These are phyloP conservation scores for Akanthomyces lecanii DNA, from an alignment of 2,329 filamentous ascomycete species.

Conservation along the genomic window DNA sequence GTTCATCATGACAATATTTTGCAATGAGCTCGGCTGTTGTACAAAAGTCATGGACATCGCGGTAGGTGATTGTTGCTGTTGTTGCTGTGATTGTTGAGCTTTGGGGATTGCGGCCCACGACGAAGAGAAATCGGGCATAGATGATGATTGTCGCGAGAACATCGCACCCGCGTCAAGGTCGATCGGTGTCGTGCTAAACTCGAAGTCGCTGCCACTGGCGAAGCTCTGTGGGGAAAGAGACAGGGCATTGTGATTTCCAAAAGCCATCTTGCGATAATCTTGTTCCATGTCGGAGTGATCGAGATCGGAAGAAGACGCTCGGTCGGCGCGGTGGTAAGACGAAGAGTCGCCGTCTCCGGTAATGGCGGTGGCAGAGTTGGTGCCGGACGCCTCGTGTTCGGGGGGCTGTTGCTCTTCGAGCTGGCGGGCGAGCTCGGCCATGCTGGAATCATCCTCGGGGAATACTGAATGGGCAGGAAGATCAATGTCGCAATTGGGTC, in stretches of 20 bases:
- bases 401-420: conserved; percentile 46
- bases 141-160: conserved; percentile 35
- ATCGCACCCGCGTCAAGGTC: conserved; percentile 32
- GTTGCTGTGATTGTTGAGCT: conserved; percentile 20
- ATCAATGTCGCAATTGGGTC: conserved; percentile 57
- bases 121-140: conserved; percentile 27
- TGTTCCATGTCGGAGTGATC: conserved; percentile 53
- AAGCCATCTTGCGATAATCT: conserved; percentile 48
- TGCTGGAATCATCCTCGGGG: conserved; percentile 57
- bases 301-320: conserved; percentile 51
- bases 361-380: neutral
- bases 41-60: conserved; percentile 37
- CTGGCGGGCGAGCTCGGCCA: conserved; percentile 53
- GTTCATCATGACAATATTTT: conserved; percentile 43
- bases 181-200: conserved; percentile 32
- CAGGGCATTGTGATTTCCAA: conserved; percentile 40
- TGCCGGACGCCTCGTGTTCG: conserved; percentile 29
- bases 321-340: conserved; percentile 38
- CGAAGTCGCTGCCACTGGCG: conserved; percentile 34
- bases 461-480: conserved; percentile 55
- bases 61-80: neutral
- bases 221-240: conserved; percentile 54
- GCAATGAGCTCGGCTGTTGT: conserved; percentile 38
- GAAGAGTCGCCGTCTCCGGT: conserved; percentile 32
- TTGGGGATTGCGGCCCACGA: conserved; percentile 30